These are phyloP conservation scores for Balamuthia mandrillaris DNA, from an alignment of 208 protist genomes.

Conservation along the genomic window DNA sequence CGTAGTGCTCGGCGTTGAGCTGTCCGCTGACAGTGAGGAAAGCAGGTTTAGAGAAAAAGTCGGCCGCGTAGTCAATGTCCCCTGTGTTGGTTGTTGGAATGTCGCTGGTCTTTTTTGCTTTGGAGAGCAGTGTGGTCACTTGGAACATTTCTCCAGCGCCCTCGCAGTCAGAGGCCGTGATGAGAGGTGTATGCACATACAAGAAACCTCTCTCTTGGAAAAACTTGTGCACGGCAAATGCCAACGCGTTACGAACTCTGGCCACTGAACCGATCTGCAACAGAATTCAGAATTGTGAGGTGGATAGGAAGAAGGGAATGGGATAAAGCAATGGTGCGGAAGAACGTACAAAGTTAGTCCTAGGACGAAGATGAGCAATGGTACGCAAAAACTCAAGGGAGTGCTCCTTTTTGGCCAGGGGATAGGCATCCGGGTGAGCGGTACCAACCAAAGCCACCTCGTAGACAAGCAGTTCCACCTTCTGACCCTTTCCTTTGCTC, in stretches of 20 bases:
- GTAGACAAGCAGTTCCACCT: conserved; percentile 23
- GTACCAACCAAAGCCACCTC: conserved; percentile 51
- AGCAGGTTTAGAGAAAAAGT: conserved; percentile 71
- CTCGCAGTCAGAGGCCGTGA: conserved; percentile 83
- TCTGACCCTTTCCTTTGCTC: conserved; percentile 40
- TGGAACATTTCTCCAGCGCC: conserved; percentile 83
- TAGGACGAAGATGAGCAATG: conserved; percentile 73
- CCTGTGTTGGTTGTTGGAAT: too few relatives aligned
- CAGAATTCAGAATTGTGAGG: too few relatives aligned
- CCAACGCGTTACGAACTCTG: conserved; percentile 65
- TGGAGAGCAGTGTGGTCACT: conserved; percentile 45
- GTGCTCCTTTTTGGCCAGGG: conserved; percentile 78
- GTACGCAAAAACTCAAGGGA: conserved; percentile 77
- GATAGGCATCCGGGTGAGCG: conserved; percentile 55
- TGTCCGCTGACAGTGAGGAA: conserved; percentile 72
- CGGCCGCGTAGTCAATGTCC: conserved; percentile 37
- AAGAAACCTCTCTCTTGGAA: conserved; percentile 66
- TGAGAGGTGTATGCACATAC: conserved; percentile 76
- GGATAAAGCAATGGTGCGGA: too few relatives aligned
- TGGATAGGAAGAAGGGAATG: not conserved
- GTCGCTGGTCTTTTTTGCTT: not conserved
- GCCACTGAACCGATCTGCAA: conserved; percentile 56
- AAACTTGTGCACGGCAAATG: conserved; percentile 55
- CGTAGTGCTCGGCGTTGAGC: conserved; percentile 59
- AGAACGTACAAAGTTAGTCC: conserved; percentile 73